phyloP scores from a whole-genome alignment of 768 basidiomycete genomes.

The Arthromyces matolae region DNA sequence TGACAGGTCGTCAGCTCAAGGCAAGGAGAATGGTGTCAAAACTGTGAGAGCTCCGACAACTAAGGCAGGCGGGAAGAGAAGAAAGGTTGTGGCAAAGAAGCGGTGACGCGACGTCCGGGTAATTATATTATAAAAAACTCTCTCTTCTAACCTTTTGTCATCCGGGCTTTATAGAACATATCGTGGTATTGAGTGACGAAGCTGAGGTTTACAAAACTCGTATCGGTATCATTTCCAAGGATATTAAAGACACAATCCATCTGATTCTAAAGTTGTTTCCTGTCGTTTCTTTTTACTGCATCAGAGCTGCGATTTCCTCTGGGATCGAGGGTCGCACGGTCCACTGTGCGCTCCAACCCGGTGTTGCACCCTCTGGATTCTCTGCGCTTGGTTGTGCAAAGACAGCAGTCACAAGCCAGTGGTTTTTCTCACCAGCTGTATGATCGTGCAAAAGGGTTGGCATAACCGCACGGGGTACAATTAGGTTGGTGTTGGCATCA shows the following conservation, averaged over 20 bases:
- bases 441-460: slow-evolving; percentile 58
- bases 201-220: no score
- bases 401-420: slow-evolving; percentile 56
- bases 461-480: slow-evolving; percentile 63
- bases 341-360: slow-evolving; percentile 9
- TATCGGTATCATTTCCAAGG: no score
- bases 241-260: no score
- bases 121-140: no score
- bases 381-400: slow-evolving; percentile 7
- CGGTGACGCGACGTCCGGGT: slow-evolving; percentile 43
- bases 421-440: slow-evolving; percentile 32
- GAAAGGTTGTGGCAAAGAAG: slow-evolving; percentile 48
- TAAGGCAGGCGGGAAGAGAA: slow-evolving; percentile 62
- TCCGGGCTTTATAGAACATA: no score
- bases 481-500: slow-evolving; percentile 71
- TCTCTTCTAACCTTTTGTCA: no score
- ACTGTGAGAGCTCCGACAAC: slow-evolving; percentile 35
- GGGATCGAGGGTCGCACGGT: slow-evolving; percentile 5
- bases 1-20: slow-evolving; percentile 36
- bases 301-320: slow-evolving; percentile 1
- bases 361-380: slow-evolving; percentile 1
- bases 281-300: no score
- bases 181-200: no score
- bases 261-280: no score
- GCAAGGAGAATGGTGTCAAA: slow-evolving; percentile 24